Evolutionary conservation across 257 asterid genomes (phyloP), one percentile per base, ranked within the genome.

Genomic region (Oldenlandia corymbosa): DNA sequence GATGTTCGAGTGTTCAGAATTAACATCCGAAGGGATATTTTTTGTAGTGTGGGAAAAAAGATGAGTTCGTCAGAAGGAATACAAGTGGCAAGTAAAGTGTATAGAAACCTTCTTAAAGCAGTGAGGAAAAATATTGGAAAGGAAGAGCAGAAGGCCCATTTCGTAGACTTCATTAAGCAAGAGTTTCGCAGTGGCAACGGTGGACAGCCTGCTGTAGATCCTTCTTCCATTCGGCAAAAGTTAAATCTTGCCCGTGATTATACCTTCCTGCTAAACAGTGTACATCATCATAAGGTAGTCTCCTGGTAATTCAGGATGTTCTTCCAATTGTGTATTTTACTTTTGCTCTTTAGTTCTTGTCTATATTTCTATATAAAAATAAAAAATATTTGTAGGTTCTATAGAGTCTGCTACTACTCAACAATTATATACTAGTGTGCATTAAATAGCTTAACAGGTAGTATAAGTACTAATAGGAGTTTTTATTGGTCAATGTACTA

Each of bases 201-300:
- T 20, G 49, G 13, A 5, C 39, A 45, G 28, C 13, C 26, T 62
- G 71, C 73, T 8, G 56, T 46, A 12, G 68, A 82, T 73, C 68
- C 87, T 2, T 68, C 76, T 42, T 66, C 50, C 51, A 34, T 46
- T 66, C 72, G 66, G 28, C 72, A 70, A 37, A 74, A 65, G 34
- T 45, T 85, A 72, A 86, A 78, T 78, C 89, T 91, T 62, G 95
- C 98, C 51, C 67, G 52, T 67, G 84, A 85, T 74, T 91, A 88
- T 73, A 51, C 95, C 28, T 64, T 68, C 58, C 79, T 84, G 66
- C 88, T 91, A 23, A 88, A 83, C 75, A 91, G 88, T 70, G 90
- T 91, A 36, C 95, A 91, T 71, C 93, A 88, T 66, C 95, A 91
- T 47, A 88, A 85, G 98, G 98, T 88, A 55, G 17, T 48, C 43